These are phyloP conservation scores for Eucalyptus polyanthemos DNA, from an alignment of 345 rosid species.

Conservation along the genomic window DNA sequence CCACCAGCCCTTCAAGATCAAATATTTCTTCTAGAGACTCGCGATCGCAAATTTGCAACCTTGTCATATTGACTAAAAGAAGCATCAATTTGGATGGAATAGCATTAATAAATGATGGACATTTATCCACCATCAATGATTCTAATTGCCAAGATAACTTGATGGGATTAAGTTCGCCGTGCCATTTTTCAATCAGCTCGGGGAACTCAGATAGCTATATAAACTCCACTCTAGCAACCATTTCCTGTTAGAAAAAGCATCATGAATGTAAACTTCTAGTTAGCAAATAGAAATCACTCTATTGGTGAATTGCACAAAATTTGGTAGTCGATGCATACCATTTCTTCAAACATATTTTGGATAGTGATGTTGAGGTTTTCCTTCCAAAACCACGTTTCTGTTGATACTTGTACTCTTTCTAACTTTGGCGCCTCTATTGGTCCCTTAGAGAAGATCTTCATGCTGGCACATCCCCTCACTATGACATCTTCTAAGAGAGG, in stretches of 20 bases:
- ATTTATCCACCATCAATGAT: background rate
- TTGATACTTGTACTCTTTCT: background rate
- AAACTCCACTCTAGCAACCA: rapidly evolving
- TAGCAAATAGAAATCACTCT: background rate
- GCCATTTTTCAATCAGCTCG: background rate
- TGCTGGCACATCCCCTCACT: background rate
- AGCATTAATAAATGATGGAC: background rate
- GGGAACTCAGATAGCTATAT: background rate
- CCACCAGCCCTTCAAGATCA: background rate
- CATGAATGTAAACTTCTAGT: too few relatives aligned
- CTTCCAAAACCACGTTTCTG: background rate
- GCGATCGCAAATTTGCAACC: background rate
- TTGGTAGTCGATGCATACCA: background rate
- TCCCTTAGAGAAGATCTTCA: background rate
- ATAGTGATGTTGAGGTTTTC: background rate
- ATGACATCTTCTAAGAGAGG: background rate
- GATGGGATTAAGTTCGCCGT: background rate
- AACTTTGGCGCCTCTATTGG: background rate
- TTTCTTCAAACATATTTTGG: background rate
- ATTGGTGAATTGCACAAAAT: background rate
- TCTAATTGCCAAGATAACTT: background rate
- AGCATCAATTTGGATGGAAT: background rate
- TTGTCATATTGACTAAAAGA: background rate
- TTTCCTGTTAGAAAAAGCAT: background rate
- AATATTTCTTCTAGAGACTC: background rate